Base-by-base conservation (phyloP, 2,329 filamentous ascomycete genomes). In the Amesomyces nigricolor region DNA sequence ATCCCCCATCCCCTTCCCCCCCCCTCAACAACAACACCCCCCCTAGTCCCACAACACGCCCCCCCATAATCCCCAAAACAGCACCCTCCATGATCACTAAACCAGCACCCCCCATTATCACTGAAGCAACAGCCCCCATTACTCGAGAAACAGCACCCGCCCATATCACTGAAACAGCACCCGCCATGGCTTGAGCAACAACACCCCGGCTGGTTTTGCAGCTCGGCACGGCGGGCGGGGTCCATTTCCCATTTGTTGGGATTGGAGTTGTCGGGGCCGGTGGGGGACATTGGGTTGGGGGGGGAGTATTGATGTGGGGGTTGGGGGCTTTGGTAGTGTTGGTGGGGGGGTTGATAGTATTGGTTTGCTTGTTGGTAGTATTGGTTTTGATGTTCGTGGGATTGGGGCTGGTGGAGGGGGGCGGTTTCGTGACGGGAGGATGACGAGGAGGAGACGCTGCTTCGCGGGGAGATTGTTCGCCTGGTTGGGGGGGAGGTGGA, bases 101-200 rank as follows among this genome's bases (percentile, higher is more conserved):
- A 62, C 19, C 39, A 60, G 51, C 56, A 59, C 6, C 56, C 61
- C 0, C 43, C 55, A 10, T 22, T 38, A 16, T 54, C 47, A 17
- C 54, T 56, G 40, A 60, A 63, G 40, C 60, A 63, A 50, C 59
- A 61, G 3, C 40, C 60, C 1, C 50, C 60, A 1, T 50, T 51
- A n/a, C 51, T 47, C 19, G 53, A 58, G 43, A 58, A 63, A 29
- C 54, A 63, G 46, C 58, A 62, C 2, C 50, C 61, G 14, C 58
- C 60, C 38, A 35, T 54, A 6, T 48, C 13, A 17, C 53, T 56
- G 47, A 54, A 62, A 39, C 63, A 64, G 58, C 58, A 60, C 5
- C 62, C 62, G 2, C 57, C 57, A 16, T 45, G 40, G 26, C 39
- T 44, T 42, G 49, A 53, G 29, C 17, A 47, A 46, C 53, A 58